Conservation (phyloP, 345 rosid species). For the Cardiospermum halicacabum region DNA sequence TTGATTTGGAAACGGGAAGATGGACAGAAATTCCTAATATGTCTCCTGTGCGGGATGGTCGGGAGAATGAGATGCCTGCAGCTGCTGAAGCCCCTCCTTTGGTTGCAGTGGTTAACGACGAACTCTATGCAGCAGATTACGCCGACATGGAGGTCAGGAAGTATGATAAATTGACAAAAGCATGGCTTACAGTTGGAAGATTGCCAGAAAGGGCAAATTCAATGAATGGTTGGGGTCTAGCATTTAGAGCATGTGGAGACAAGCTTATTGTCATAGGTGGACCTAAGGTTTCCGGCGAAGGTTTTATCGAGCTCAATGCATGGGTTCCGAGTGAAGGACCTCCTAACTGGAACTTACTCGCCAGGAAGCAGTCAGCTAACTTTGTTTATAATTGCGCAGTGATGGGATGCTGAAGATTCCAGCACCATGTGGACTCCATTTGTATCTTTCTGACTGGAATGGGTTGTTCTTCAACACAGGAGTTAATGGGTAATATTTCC, state of each 20-base stretch:
- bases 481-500: constrained; percentile 56
- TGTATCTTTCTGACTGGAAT: constrained; percentile 28
- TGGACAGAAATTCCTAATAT: constrained; percentile 80
- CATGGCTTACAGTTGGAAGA: constrained; percentile 66
- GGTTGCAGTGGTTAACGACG: constrained; percentile 76
- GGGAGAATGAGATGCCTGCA: constrained; percentile 49
- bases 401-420: constrained; percentile 78
- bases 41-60: constrained; percentile 60
- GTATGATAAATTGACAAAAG: constrained; percentile 54
- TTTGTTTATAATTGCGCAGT: constrained; percentile 97
- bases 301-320: constrained; percentile 74
- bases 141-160: constrained; percentile 76
- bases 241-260: constrained; percentile 90
- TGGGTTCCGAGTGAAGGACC: constrained; percentile 81
- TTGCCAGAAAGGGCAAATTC: constrained; percentile 84
- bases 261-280: constrained; percentile 87
- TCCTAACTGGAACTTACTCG: constrained; percentile 78
- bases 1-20: constrained; percentile 55
- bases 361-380: constrained; percentile 63
- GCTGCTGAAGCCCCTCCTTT: constrained; percentile 88
- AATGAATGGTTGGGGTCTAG: constrained; percentile 95
- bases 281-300: constrained; percentile 64
- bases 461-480: constrained; percentile 35
- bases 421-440: constrained; percentile 23
- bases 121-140: constrained; percentile 80